Evolutionary conservation across 2,329 filamentous ascomycete genomes (phyloP), one percentile per base, ranked within the genome.

Genomic region (Penicillium oxalicum): DNA sequence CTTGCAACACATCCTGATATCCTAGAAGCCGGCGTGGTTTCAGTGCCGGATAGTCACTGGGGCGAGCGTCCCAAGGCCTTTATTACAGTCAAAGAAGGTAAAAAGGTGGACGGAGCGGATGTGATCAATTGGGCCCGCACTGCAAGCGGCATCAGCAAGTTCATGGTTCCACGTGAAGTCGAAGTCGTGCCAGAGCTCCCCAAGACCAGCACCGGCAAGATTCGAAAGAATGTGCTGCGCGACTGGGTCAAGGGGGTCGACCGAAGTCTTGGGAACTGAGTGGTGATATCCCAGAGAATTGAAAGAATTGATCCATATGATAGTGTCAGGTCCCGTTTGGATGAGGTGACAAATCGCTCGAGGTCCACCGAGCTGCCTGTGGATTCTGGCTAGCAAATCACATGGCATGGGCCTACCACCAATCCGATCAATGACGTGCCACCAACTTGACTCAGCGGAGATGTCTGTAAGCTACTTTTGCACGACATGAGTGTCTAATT

Each of bases 201-300:
- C 8, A 98, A 98, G 79, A 98, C 93, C 27, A 93, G 87, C 68
- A 98, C 93, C 0, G 93, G 93, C 3, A 98, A 98, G 78, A 79
- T 97, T 51, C 85, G 89, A 79, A 98, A 98, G 81, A 97, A 95
- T 62, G 81, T 95, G 5, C 70, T 98, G 47, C 76, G 93, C 51
- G 86, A 88, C 58, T 95, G 91, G 91, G 87, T 87, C 2, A 88
- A 81, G 64, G 78, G 79, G 36, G 69, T 64, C 8, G 43, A 70
- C 51, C 44, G 41, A 28, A 42, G 25, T 37, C 28, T 29, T n/a
- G 27, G 29, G 3, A 44, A 32, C 26, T 45, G 27, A 45, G 18
- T 18, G 18, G 18, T 18, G 18, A 18, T 2, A 18, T 18, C 18
- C 18, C 18, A 18, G 2, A 18, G 18, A 18, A 18, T 18, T 18